These are phyloP conservation scores for Microcos paniculata DNA, from an alignment of 345 rosid species.

Conservation along the genomic window DNA sequence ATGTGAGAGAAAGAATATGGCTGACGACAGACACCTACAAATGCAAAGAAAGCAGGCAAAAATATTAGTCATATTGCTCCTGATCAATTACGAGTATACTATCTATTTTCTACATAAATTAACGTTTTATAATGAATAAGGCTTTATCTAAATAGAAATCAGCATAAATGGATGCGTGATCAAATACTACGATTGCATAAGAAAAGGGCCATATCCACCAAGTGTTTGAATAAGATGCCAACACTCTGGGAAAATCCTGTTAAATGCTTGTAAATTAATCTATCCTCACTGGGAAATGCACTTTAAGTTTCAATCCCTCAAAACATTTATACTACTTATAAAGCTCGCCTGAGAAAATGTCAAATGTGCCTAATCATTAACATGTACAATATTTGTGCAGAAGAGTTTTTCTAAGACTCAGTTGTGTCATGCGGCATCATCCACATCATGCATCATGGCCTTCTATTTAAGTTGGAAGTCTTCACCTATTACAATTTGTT, in stretches of 20 bases:
- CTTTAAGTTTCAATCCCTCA: neutral
- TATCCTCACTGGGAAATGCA: neutral
- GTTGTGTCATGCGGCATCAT: neutral
- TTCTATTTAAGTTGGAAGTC: neutral
- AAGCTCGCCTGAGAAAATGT: neutral
- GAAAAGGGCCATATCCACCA: neutral
- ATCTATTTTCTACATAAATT: neutral
- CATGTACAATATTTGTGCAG: neutral
- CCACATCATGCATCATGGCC: neutral
- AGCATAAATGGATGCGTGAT: neutral
- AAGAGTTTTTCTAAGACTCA: neutral
- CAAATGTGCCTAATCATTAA: neutral
- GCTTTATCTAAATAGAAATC: neutral
- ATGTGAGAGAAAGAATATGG: slow-evolving; percentile 69
- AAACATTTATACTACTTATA: neutral
- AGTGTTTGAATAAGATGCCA: neutral
- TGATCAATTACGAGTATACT: neutral
- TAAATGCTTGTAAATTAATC: neutral
- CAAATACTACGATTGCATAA: neutral
- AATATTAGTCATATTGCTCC: neutral
- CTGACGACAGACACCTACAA: slow-evolving; percentile 84
- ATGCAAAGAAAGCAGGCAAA: slow-evolving; percentile 23
- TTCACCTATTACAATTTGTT: neutral
- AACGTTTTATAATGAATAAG: neutral
- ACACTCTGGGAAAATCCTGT: neutral